Evolutionary conservation across 2,329 filamentous ascomycete genomes (phyloP).

Genomic region (Apiospora kogelbergensis): DNA sequence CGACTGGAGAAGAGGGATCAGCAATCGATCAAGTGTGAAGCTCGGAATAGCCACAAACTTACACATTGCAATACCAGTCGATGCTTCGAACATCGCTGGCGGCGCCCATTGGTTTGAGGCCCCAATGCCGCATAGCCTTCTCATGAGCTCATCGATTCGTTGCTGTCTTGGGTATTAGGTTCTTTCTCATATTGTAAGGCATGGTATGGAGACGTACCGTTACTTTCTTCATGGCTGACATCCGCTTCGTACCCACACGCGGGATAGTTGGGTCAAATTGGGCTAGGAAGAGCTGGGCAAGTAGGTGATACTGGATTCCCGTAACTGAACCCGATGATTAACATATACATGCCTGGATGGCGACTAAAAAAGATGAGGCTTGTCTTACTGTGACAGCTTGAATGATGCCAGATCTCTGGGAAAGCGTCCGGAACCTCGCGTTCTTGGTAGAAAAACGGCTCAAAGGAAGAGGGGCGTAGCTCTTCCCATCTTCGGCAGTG

Average conservation of each 20-base stretch:
- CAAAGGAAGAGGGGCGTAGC: slow-evolving; percentile 50
- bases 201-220: slow-evolving; percentile 34
- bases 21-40: neutral
- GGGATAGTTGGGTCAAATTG: slow-evolving; percentile 56
- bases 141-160: slow-evolving; percentile 46
- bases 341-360: slow-evolving; percentile 8
- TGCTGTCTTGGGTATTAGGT: slow-evolving; percentile 28
- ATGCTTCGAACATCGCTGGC: slow-evolving; percentile 56
- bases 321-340: slow-evolving; percentile 41
- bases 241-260: slow-evolving; percentile 41
- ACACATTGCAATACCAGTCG: slow-evolving; percentile 56
- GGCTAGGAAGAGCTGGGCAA: slow-evolving; percentile 56
- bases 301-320: slow-evolving; percentile 59
- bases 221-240: slow-evolving; percentile 37
- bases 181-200: neutral
- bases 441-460: slow-evolving; percentile 51
- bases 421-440: slow-evolving; percentile 43
- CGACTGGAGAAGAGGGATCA: slow-evolving; percentile 29
- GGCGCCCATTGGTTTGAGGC: slow-evolving; percentile 55
- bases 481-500: slow-evolving; percentile 47
- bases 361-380: neutral
- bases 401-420: slow-evolving; percentile 58
- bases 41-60: slow-evolving; percentile 20
- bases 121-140: slow-evolving; percentile 58
- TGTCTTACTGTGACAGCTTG: slow-evolving; percentile 50